phyloP scores from a whole-genome alignment of 2,329 filamentous ascomycete genomes.

The Emergomyces africanus region DNA sequence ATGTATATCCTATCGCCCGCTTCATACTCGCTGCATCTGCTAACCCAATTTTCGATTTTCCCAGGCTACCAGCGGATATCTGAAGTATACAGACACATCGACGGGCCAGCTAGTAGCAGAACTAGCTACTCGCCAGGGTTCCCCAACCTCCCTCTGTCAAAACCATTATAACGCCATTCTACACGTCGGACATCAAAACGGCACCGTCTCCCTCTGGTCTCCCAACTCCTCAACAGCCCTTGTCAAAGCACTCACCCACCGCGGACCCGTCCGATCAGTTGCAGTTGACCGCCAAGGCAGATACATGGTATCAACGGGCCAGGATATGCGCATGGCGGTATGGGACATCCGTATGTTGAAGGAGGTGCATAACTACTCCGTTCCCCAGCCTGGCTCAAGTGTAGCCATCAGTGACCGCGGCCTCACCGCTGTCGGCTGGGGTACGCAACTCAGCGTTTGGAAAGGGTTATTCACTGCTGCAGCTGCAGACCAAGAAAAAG shows the following conservation, averaged over 20 bases:
- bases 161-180: conserved; percentile 89
- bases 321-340: conserved; percentile 82
- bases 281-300: conserved; percentile 79
- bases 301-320: conserved; percentile 91
- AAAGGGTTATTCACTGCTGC: conserved; percentile 74
- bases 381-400: conserved; percentile 67
- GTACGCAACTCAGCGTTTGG: conserved; percentile 82
- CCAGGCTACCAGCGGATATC: conserved; percentile 60
- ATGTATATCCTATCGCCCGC: conserved; percentile 26
- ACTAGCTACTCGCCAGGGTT: conserved; percentile 70
- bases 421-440: conserved; percentile 80
- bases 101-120: conserved; percentile 83
- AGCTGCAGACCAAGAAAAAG: conserved; percentile 57
- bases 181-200: conserved; percentile 89
- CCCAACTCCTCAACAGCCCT: conserved; percentile 77
- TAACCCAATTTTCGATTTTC: background rate
- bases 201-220: conserved; percentile 89
- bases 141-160: conserved; percentile 69
- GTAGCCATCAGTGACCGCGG: conserved; percentile 81
- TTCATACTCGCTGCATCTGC: background rate
- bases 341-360: conserved; percentile 95
- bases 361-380: conserved; percentile 81
- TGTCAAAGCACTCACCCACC: conserved; percentile 82
- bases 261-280: conserved; percentile 73
- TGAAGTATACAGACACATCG: conserved; percentile 92